Conservation (phyloP, 495 filamentous ascomycete species). For the Daldinia vernicosa region DNA sequence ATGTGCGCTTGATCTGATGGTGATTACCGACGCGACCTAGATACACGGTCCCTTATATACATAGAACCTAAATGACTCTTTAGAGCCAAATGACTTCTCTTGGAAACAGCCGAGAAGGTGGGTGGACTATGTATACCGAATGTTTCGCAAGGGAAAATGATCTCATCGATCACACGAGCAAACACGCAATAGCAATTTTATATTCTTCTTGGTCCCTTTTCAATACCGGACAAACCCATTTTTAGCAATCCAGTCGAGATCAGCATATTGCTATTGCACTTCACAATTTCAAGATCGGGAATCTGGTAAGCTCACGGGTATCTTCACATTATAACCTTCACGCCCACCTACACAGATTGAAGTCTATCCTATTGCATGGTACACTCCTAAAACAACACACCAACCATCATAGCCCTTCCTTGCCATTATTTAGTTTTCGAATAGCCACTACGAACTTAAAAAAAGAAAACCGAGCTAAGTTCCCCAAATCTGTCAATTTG, state of each 20-base stretch:
- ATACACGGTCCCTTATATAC: not conserved
- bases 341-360: not conserved
- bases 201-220: not conserved
- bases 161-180: conserved; percentile 29
- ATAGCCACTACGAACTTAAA: no score
- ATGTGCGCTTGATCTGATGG: no score
- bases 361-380: not conserved
- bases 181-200: conserved; percentile 14
- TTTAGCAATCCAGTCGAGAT: not conserved
- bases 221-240: not conserved
- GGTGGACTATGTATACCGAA: not conserved
- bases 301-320: not conserved
- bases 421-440: no score
- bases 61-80: not conserved
- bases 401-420: no score
- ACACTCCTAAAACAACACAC: no score
- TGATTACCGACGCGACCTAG: not conserved
- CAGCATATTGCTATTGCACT: not conserved
- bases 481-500: no score
- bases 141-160: conserved; percentile 9
- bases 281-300: not conserved
- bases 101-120: conserved; percentile 1
- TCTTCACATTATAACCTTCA: not conserved
- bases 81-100: not conserved
- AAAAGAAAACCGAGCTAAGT: no score